These are phyloP conservation scores for Salix udensis DNA, from an alignment of 345 rosid genomes.

Conservation along the genomic window DNA sequence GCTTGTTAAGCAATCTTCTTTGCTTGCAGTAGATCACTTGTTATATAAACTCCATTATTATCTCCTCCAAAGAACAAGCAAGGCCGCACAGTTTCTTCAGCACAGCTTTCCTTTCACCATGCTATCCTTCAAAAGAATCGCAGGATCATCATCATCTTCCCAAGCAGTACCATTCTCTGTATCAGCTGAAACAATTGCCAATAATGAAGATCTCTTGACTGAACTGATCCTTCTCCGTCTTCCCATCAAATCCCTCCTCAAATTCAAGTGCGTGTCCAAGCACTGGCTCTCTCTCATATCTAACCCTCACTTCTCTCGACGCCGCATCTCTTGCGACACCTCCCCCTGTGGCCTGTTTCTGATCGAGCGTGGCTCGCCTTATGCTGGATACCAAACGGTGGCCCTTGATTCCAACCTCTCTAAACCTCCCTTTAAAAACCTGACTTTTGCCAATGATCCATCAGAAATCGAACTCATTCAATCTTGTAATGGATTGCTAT, in stretches of 20 bases:
- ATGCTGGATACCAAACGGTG: conserved; percentile 14
- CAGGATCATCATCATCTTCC: background rate
- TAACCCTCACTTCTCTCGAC: conserved; percentile 20
- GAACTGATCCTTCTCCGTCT: conserved; percentile 26
- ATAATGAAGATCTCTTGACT: conserved; percentile 24
- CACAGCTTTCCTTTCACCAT: background rate
- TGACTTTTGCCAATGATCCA: conserved; percentile 26
- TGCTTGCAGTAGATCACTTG: no score
- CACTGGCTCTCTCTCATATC: conserved; percentile 32
- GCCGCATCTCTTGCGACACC: background rate
- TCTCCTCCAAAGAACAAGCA: background rate
- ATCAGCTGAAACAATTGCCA: conserved; percentile 23
- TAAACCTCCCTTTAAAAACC: conserved; percentile 13
- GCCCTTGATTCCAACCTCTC: conserved; percentile 9
- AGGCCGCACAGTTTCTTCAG: background rate
- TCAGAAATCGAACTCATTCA: conserved; percentile 29
- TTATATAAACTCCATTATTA: no score
- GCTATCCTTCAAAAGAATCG: conserved; percentile 4
- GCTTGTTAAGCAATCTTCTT: no score
- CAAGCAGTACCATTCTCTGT: background rate
- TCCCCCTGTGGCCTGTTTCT: conserved; percentile 2
- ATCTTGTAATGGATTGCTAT: conserved; percentile 50
- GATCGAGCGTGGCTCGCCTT: no score
- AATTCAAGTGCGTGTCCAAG: conserved; percentile 34
- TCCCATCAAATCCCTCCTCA: conserved; percentile 27